phyloP scores from a whole-genome alignment of 129 eudicot genomes.

The Pseudognaphalium luteoalbum region DNA sequence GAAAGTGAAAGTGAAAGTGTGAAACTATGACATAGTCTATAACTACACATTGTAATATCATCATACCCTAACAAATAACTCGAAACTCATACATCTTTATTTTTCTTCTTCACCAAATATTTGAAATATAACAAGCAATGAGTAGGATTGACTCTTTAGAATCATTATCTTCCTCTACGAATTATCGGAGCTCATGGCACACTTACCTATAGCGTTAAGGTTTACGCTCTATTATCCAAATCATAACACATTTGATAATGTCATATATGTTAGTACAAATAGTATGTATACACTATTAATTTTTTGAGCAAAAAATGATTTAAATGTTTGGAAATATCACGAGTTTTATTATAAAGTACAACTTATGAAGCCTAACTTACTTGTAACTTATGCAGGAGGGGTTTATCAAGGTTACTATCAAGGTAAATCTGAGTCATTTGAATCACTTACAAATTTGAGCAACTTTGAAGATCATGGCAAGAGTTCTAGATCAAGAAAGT shows the following conservation, averaged over 20 bases:
- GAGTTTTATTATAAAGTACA: constrained; percentile 4
- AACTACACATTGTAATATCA: not conserved
- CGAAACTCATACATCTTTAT: not conserved
- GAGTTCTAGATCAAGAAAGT: constrained; percentile 48
- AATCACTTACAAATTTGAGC: constrained; percentile 55
- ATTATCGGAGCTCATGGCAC: constrained; percentile 70
- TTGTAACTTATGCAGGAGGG: constrained; percentile 57
- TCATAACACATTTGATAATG: not conserved
- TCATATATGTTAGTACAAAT: no score
- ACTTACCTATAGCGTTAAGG: constrained; percentile 39
- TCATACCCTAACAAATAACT: not conserved
- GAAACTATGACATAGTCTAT: not conserved
- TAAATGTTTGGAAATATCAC: no score
- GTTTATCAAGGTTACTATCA: constrained; percentile 65
- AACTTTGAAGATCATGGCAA: constrained; percentile 71
- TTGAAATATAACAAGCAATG: not conserved
- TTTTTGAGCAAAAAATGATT: not conserved
- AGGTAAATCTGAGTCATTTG: constrained; percentile 80
- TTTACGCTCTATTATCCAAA: not conserved
- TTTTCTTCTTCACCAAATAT: not conserved
- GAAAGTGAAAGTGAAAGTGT: no score
- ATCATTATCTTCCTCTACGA: constrained; percentile 33
- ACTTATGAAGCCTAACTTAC: constrained; percentile 1
- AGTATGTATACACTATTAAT: not conserved
- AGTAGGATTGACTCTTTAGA: not conserved